A percentile compares a stretch with the other conserved stretches of the same genome.
Evolutionary conservation across 305 asterid genomes (phyloP).

Genomic region (Ajuga reptans): DNA sequence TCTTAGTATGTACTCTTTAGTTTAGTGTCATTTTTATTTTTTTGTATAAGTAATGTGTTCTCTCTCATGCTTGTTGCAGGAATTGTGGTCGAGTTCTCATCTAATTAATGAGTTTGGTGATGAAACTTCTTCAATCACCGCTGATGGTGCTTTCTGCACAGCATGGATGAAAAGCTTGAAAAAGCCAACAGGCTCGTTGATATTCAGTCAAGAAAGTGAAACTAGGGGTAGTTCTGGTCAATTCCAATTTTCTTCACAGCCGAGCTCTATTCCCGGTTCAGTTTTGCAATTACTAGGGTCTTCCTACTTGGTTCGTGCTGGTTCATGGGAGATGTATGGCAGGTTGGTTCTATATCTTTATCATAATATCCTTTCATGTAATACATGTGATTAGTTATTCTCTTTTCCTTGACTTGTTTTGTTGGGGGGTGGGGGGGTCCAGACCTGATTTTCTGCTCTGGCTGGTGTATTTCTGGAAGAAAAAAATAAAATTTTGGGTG

Average conservation of each 20-base stretch:
- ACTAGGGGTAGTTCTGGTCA: constrained; percentile 26
- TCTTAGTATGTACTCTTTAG: constrained; percentile 12
- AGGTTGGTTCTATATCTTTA: constrained; percentile 35
- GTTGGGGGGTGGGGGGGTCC: not conserved
- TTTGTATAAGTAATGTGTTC: constrained; percentile 10
- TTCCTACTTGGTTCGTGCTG: constrained; percentile 78
- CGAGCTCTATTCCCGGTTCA: constrained; percentile 72
- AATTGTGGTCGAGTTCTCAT: constrained; percentile 65
- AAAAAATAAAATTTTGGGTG: not conserved
- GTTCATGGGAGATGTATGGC: constrained; percentile 96
- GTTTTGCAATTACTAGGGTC: constrained; percentile 80
- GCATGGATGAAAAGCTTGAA: constrained; percentile 68
- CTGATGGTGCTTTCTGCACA: constrained; percentile 77
- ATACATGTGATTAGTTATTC: not conserved
- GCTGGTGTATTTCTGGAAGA: not conserved
- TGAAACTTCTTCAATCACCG: constrained; percentile 54
- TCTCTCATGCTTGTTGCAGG: constrained; percentile 42
- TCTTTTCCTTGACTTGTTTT: not conserved
- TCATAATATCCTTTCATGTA: not conserved
- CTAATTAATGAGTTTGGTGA: constrained; percentile 67
- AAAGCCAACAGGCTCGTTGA: constrained; percentile 48
- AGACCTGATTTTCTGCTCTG: not conserved
- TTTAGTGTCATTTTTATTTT: not conserved
- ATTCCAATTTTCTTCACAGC: constrained; percentile 63
- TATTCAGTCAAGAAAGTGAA: constrained; percentile 57